Percentiles rank a stretch among this genome's conserved stretches.
Evolutionary conservation across 106 monocot genomes (phyloP).

Genomic region (Xerophyta viscosa): DNA sequence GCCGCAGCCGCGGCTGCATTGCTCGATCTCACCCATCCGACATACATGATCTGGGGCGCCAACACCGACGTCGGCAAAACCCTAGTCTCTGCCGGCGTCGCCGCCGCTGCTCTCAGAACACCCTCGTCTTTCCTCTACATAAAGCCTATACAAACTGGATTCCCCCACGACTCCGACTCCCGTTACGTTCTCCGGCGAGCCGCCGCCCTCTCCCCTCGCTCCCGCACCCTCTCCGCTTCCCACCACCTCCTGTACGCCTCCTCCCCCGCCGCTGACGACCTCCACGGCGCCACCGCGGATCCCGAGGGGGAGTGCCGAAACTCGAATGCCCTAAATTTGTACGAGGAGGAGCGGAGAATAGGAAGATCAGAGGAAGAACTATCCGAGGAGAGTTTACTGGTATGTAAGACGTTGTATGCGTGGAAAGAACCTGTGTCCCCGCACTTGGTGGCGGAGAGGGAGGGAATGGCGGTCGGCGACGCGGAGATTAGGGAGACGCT

Average conservation of each 20-base stretch:
- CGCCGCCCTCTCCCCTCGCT: neutral
- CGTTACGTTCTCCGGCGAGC: conserved; percentile 50
- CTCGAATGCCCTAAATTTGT: conserved; percentile 11
- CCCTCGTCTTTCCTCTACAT: conserved; percentile 65
- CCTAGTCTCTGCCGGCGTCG: conserved; percentile 85
- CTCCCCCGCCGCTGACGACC: conserved; percentile 18
- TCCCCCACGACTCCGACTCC: conserved; percentile 80
- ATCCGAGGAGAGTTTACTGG: no score
- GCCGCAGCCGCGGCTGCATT: conserved; percentile 4
- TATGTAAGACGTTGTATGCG: conserved; percentile 67
- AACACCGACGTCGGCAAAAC: conserved; percentile 98
- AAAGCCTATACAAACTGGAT: conserved; percentile 93
- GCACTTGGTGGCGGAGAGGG: conserved; percentile 82
- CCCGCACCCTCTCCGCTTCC: conserved; percentile 41
- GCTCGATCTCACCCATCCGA: conserved; percentile 54
- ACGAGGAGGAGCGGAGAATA: conserved; percentile 34
- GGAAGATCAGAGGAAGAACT: conserved; percentile 8
- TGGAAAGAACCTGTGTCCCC: conserved; percentile 86
- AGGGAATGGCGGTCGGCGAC: conserved; percentile 57
- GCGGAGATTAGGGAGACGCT: conserved; percentile 40
- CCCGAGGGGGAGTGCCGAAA: neutral
- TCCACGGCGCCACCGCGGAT: conserved; percentile 6
- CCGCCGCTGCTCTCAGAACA: conserved; percentile 38
- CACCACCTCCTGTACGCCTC: conserved; percentile 42
- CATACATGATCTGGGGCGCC: conserved; percentile 75